Conservation (phyloP, 2,329 filamentous ascomycete species). For the Tympanopsis confertula region DNA sequence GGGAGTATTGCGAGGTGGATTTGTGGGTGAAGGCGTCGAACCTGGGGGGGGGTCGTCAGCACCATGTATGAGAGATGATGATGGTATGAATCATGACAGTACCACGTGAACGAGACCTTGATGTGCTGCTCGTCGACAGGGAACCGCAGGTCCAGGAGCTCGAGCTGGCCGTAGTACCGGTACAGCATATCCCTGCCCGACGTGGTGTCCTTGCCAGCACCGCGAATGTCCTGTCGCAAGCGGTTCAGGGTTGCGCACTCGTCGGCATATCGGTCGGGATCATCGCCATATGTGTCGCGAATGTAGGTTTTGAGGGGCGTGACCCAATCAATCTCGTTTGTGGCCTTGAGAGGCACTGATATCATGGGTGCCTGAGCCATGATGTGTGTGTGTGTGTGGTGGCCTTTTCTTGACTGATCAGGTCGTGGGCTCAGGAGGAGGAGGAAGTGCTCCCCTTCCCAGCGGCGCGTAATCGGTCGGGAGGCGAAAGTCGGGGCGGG, state of each 20-base stretch:
- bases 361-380: slow-evolving; percentile 92
- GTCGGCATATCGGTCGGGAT: slow-evolving; percentile 88
- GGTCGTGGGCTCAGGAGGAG: no score
- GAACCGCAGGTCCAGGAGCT: slow-evolving; percentile 85
- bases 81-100: no score
- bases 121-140: slow-evolving; percentile 98
- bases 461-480: no score
- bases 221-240: slow-evolving; percentile 93
- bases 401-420: slow-evolving; percentile 17
- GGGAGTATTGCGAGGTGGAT: slow-evolving; percentile 87
- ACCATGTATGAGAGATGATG: slow-evolving; percentile 3
- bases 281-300: slow-evolving; percentile 84
- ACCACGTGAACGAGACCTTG: slow-evolving; percentile 98
- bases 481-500: no score
- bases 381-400: slow-evolving; percentile 15
- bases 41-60: slow-evolving; percentile 36
- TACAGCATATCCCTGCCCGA: slow-evolving; percentile 88
- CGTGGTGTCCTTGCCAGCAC: slow-evolving; percentile 90
- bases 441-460: no score
- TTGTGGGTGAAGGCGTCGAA: slow-evolving; percentile 99
- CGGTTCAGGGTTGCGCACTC: slow-evolving; percentile 92
- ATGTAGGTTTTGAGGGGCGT: slow-evolving; percentile 87
- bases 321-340: slow-evolving; percentile 98
- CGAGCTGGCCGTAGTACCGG: slow-evolving; percentile 93
- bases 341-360: slow-evolving; percentile 81